Conservation (phyloP, 805 yeast species). For the Ogataea nonfermentans region DNA sequence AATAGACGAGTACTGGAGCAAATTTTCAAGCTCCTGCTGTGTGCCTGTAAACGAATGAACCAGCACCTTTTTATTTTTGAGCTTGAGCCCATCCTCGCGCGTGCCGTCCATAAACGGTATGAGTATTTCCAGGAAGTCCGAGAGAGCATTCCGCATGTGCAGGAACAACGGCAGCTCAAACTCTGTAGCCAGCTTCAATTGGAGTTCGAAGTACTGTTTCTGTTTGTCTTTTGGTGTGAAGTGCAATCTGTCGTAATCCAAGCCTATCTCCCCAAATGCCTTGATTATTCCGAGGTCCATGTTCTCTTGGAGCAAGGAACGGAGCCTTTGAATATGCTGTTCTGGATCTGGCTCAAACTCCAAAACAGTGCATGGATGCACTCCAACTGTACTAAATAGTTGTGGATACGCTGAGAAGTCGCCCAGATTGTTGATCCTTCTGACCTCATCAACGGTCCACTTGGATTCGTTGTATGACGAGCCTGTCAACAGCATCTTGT, state of each 20-base stretch:
- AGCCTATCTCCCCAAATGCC: slow-evolving; percentile 94
- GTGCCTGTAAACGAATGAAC: slow-evolving; percentile 96
- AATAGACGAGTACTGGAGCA: slow-evolving; percentile 55
- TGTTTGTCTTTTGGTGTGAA: slow-evolving; percentile 72
- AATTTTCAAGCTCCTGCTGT: slow-evolving; percentile 52
- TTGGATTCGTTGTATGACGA: slow-evolving; percentile 67
- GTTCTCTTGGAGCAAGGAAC: slow-evolving; percentile 49
- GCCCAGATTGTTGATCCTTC: slow-evolving; percentile 12
- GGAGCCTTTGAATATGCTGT: slow-evolving; percentile 47
- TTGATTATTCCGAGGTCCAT: slow-evolving; percentile 51
- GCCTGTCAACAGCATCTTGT: slow-evolving; percentile 77
- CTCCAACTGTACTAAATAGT: slow-evolving; percentile 78
- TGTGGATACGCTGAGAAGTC: slow-evolving; percentile 25
- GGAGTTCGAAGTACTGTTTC: slow-evolving; percentile 61
- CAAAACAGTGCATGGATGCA: slow-evolving; percentile 87
- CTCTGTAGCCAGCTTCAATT: slow-evolving; percentile 63
- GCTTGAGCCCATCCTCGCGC: slow-evolving; percentile 26
- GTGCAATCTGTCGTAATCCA: slow-evolving; percentile 88
- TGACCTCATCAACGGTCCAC: slow-evolving; percentile 57
- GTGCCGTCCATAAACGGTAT: slow-evolving; percentile 57
- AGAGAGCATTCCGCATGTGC: slow-evolving; percentile 85
- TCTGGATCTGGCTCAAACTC: slow-evolving; percentile 43
- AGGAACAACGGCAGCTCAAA: slow-evolving; percentile 74
- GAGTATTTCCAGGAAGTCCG: slow-evolving; percentile 68
- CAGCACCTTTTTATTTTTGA: slow-evolving; percentile 58